A percentile compares a stretch with the other conserved stretches of the same genome.
phyloP scores from a whole-genome alignment of 129 eudicot species.

The Centaurea solstitialis region DNA sequence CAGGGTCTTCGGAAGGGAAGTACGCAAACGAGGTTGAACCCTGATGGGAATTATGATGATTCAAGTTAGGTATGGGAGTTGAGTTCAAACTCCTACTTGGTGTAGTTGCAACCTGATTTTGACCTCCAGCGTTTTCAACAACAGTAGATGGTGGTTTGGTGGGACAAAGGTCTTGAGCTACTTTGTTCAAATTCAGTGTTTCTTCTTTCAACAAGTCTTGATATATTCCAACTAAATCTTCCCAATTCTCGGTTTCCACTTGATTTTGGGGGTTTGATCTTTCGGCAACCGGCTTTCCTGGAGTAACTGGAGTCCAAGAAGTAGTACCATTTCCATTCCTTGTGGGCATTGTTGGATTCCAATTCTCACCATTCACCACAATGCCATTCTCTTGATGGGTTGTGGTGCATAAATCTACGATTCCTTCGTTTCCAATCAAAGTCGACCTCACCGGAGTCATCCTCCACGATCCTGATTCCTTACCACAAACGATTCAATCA shows the following conservation, averaged over 20 bases:
- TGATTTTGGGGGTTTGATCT: slow-evolving; percentile 36
- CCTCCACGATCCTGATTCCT: slow-evolving; percentile 20
- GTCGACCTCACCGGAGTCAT: background rate
- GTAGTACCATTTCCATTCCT: slow-evolving; percentile 25
- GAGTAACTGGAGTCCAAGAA: slow-evolving; percentile 48
- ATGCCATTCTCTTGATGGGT: slow-evolving; percentile 19
- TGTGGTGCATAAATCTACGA: background rate
- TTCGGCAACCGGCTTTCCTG: slow-evolving; percentile 36
- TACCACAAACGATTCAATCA: slow-evolving; percentile 8
- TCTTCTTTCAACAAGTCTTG: slow-evolving; percentile 40
- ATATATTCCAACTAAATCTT: slow-evolving; percentile 57
- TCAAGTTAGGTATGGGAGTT: slow-evolving; percentile 2
- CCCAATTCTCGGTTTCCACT: slow-evolving; percentile 39
- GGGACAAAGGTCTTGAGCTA: slow-evolving; percentile 24
- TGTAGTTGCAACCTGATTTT: background rate
- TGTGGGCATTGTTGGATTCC: slow-evolving; percentile 14
- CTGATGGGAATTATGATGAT: background rate
- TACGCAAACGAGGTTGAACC: slow-evolving; percentile 13
- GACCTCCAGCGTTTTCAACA: background rate
- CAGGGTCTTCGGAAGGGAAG: slow-evolving; percentile 26
- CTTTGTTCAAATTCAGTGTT: slow-evolving; percentile 12
- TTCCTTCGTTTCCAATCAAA: slow-evolving; percentile 7
- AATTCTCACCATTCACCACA: background rate
- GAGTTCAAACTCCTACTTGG: slow-evolving; percentile 13
- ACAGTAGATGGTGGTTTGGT: background rate